Conservation (phyloP, 2,329 filamentous ascomycete genomes). For the Rasamsonia emersonii region DNA sequence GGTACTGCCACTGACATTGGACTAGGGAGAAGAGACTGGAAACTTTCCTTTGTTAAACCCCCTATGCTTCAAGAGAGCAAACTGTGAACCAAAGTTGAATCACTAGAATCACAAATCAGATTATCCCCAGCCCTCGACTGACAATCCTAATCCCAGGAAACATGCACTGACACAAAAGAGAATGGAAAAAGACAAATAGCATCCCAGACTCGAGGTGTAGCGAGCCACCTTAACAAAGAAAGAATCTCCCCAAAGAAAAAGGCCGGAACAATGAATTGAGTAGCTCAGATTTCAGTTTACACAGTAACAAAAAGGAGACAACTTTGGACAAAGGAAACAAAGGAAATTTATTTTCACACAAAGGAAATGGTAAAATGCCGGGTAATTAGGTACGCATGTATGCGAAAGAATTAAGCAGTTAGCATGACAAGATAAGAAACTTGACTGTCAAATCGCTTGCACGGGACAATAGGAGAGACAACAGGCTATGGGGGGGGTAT, state of each 20-base stretch:
- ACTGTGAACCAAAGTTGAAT: too few species aligned
- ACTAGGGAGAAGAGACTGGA: too few species aligned
- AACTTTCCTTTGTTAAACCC: too few species aligned
- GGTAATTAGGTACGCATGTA: slow-evolving; percentile 25
- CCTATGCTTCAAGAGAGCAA: too few species aligned
- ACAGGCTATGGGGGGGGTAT: slow-evolving; percentile 31
- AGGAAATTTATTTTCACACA: slow-evolving; percentile 6
- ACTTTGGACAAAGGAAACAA: slow-evolving; percentile 21
- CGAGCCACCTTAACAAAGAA: too few species aligned
- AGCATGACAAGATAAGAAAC: slow-evolving; percentile 17
- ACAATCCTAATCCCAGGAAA: too few species aligned
- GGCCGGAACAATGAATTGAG: slow-evolving; percentile 1
- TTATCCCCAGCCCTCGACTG: too few species aligned
- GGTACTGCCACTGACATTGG: too few species aligned
- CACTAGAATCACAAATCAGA: too few species aligned
- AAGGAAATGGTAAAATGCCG: slow-evolving; percentile 21
- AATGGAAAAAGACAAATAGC: too few species aligned
- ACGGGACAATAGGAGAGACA: slow-evolving; percentile 25
- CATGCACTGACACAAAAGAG: too few species aligned
- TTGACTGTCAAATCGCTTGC: slow-evolving; percentile 21
- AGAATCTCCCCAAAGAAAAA: slow-evolving; percentile 4
- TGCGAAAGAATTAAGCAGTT: slow-evolving; percentile 18
- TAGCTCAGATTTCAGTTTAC: slow-evolving; percentile 1
- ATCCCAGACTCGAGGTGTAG: too few species aligned
- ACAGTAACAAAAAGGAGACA: slow-evolving; percentile 8